Conservation (phyloP, 768 basidiomycete genomes). For the Mycena albidolilacea region DNA sequence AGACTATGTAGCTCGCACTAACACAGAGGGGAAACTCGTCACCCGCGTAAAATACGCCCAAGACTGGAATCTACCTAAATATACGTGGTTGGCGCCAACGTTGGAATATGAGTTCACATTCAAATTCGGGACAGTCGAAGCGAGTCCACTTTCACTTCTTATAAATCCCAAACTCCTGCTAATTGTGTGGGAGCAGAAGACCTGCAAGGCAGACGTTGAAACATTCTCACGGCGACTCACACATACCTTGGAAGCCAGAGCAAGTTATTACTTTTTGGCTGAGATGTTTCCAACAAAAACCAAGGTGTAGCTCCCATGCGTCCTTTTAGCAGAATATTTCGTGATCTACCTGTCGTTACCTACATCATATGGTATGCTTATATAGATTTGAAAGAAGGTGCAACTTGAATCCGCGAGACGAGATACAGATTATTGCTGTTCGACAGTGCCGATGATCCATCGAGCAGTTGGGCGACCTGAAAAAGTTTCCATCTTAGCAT, state of each 20-base stretch:
- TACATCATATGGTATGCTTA: too few species aligned
- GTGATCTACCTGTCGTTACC: too few species aligned
- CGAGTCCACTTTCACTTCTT: slow-evolving; percentile 1
- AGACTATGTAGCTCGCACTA: slow-evolving; percentile 3
- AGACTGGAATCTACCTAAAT: not conserved
- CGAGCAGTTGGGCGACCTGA: too few species aligned
- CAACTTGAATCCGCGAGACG: too few species aligned
- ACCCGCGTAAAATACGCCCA: too few species aligned
- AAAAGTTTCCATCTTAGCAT: too few species aligned
- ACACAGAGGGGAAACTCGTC: not conserved
- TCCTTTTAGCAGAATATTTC: too few species aligned
- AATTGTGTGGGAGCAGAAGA: not conserved
- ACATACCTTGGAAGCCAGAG: slow-evolving; percentile 2
- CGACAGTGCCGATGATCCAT: too few species aligned
- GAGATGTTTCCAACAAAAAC: not conserved
- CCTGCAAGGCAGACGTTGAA: not conserved
- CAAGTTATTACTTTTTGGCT: slow-evolving; percentile 10
- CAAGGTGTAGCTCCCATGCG: not conserved
- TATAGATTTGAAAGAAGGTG: too few species aligned
- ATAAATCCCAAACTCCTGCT: not conserved
- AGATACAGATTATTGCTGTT: too few species aligned
- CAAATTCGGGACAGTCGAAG: not conserved
- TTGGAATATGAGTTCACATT: not conserved
- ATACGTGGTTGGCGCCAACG: slow-evolving; percentile 8
- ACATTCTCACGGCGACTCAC: not conserved